Conservation (phyloP, 169 alveolate genomes). For the Plasmodium berghei region DNA sequence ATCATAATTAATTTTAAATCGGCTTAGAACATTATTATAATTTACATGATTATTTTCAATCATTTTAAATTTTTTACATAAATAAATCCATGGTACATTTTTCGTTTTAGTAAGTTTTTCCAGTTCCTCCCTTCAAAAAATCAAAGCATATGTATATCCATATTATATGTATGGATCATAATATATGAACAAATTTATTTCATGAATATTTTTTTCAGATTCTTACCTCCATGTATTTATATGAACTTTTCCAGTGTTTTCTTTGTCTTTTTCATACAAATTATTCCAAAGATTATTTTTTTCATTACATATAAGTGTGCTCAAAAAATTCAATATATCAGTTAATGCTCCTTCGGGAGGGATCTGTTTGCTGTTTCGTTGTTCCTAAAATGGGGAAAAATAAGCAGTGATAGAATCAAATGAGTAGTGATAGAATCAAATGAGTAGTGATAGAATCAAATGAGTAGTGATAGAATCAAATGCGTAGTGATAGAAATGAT, state of each 20-base stretch:
- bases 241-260: conserved; percentile 53
- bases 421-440: too few relatives aligned
- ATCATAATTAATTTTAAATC: conserved; percentile 72
- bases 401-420: background rate
- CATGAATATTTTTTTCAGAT: background rate
- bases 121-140: conserved; percentile 31
- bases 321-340: conserved; percentile 33
- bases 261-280: conserved; percentile 46
- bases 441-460: background rate
- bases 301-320: conserved; percentile 61
- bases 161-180: background rate
- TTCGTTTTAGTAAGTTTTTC: conserved; percentile 43
- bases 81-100: conserved; percentile 80
- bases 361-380: conserved; percentile 13
- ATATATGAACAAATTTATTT: background rate
- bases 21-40: conserved; percentile 81
- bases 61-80: conserved; percentile 79
- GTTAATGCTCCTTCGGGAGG: conserved; percentile 35
- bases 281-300: conserved; percentile 64
- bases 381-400: conserved; percentile 19
- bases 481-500: background rate
- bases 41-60: conserved; percentile 78
- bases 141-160: background rate
- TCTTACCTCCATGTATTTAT: conserved; percentile 68
- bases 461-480: background rate